phyloP scores from a whole-genome alignment of 2,329 filamentous ascomycete genomes.

The Botrytis hyacinthi region DNA sequence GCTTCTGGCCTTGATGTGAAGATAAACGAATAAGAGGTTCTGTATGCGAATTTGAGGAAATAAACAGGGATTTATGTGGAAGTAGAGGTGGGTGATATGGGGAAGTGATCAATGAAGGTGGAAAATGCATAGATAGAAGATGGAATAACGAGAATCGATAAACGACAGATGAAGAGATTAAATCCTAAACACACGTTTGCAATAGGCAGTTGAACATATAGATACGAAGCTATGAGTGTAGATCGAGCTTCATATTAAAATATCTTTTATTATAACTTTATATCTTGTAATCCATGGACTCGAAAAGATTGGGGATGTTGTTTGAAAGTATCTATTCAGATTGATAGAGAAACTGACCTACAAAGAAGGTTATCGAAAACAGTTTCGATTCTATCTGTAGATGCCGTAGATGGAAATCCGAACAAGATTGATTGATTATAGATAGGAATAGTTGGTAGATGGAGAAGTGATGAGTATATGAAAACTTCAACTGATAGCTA shows the following conservation, averaged over 20 bases:
- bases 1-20: not conserved
- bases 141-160: not conserved
- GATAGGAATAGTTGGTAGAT: not conserved
- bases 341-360: not conserved
- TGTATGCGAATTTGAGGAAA: not conserved
- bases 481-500: not conserved
- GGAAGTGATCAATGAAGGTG: not conserved
- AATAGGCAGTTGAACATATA: fast-evolving
- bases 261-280: not conserved
- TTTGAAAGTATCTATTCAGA: not conserved
- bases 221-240: not conserved
- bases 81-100: not conserved
- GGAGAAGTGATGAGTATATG: not conserved
- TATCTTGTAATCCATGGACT: not conserved
- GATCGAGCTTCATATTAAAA: not conserved
- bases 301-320: not conserved
- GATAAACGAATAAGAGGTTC: not conserved
- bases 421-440: not conserved
- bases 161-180: not conserved
- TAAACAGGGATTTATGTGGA: not conserved
- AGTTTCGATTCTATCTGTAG: too few relatives aligned
- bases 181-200: not conserved
- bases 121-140: not conserved
- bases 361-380: not conserved
- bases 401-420: not conserved